A percentile compares a stretch with the other conserved stretches of the same genome.
Conservation (phyloP, 768 basidiomycete genomes). For the Amyloporia xantha region DNA sequence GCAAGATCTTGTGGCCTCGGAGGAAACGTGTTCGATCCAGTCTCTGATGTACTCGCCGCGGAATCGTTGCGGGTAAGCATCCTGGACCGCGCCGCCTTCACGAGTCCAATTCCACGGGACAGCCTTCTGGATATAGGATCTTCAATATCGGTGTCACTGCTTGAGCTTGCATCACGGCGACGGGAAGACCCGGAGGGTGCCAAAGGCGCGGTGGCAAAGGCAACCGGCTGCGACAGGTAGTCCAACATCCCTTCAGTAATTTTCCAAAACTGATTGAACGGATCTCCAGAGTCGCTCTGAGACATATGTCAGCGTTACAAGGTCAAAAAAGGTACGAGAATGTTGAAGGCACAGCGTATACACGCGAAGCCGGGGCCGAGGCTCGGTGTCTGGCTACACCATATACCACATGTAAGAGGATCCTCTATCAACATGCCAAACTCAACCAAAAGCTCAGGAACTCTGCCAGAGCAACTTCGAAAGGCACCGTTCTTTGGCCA, state of each 20-base stretch:
- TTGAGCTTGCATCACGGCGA: constrained; percentile 45
- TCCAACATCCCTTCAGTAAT: constrained; percentile 84
- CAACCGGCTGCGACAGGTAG: constrained; percentile 75
- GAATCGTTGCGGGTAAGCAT: constrained; percentile 24
- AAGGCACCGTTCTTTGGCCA: no score
- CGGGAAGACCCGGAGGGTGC: constrained; percentile 31
- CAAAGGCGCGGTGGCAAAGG: constrained; percentile 77
- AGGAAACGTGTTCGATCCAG: constrained; percentile 22
- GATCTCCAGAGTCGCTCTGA: constrained; percentile 63
- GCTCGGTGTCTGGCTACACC: background rate
- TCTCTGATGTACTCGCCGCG: constrained; percentile 15
- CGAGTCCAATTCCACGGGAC: constrained; percentile 36
- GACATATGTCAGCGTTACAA: background rate
- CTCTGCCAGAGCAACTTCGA: no score
- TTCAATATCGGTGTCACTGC: constrained; percentile 65
- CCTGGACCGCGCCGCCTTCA: constrained; percentile 21
- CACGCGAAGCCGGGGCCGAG: no score
- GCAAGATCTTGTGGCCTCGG: constrained; percentile 17
- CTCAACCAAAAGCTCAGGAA: no score
- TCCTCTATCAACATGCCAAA: no score
- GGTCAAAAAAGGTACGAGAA: no score
- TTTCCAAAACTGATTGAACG: constrained; percentile 86
- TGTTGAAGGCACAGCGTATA: no score
- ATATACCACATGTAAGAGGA: no score
- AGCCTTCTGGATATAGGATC: constrained; percentile 55